Evolutionary conservation across 176 grass and related monocot genomes (phyloP).

Genomic region (Carex scoparia): DNA sequence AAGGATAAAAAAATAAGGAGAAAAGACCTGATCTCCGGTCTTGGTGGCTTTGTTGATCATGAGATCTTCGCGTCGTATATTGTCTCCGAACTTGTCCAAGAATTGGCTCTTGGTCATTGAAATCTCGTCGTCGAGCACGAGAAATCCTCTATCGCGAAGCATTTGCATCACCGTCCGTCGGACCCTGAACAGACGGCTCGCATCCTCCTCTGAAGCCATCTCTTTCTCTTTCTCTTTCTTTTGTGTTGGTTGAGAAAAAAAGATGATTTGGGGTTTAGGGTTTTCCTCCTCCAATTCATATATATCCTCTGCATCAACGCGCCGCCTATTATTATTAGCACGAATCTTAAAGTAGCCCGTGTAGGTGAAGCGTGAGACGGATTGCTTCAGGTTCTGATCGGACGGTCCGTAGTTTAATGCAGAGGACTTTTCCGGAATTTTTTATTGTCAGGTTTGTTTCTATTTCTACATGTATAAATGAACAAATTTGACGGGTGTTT

Average conservation of each 20-base stretch:
- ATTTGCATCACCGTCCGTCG: constrained; percentile 72
- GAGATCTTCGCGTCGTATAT: constrained; percentile 45
- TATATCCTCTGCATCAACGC: too few relatives aligned
- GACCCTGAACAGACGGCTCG: constrained; percentile 51
- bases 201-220: constrained; percentile 58
- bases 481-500: too few relatives aligned
- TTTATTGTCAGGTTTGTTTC: too few relatives aligned
- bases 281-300: too few relatives aligned
- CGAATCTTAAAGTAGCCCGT: too few relatives aligned
- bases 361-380: too few relatives aligned
- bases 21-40: constrained; percentile 37
- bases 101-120: constrained; percentile 27
- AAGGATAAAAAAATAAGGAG: neutral
- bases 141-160: constrained; percentile 59
- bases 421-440: too few relatives aligned
- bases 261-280: neutral
- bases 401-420: too few relatives aligned
- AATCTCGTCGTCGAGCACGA: constrained; percentile 22
- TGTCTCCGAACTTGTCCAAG: constrained; percentile 32
- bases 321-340: too few relatives aligned
- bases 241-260: neutral
- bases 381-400: too few relatives aligned
- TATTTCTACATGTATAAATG: too few relatives aligned
- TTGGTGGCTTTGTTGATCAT: constrained; percentile 27
- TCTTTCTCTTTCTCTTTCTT: neutral